phyloP scores from a whole-genome alignment of 2,329 filamentous ascomycete species.

The Tolypocladium tundrense region DNA sequence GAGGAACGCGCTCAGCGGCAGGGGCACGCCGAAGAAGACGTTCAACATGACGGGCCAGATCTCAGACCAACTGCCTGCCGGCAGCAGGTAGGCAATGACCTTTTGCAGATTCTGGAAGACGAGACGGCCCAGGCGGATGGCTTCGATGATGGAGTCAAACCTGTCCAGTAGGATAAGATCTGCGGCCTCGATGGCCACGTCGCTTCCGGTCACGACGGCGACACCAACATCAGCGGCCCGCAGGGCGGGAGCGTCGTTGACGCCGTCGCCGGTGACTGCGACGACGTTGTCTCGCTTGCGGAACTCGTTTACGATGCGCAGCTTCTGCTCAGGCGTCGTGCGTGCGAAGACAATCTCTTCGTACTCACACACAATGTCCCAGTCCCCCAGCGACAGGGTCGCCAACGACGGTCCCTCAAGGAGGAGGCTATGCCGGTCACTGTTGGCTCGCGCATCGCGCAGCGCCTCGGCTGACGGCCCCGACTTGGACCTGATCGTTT shows the following conservation, averaged over 20 bases:
- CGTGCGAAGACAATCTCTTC: conserved; percentile 59
- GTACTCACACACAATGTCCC: conserved; percentile 36
- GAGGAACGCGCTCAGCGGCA: conserved; percentile 39
- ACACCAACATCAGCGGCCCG: conserved; percentile 61
- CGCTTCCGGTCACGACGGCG: conserved; percentile 52
- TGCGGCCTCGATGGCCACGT: conserved; percentile 53
- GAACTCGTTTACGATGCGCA: conserved; percentile 60
- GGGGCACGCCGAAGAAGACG: conserved; percentile 43
- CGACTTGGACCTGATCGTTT: conserved; percentile 9
- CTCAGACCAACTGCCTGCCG: conserved; percentile 44
- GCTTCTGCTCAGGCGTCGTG: conserved; percentile 60
- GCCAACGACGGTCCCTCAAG: conserved; percentile 49
- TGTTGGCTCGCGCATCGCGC: conserved; percentile 9
- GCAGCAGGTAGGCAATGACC: conserved; percentile 34
- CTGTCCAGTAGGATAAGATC: conserved; percentile 61
- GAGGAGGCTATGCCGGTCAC: conserved; percentile 15
- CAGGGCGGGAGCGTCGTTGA: conserved; percentile 56
- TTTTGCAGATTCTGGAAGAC: conserved; percentile 32
- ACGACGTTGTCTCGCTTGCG: conserved; percentile 48
- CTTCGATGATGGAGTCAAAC: conserved; percentile 60
- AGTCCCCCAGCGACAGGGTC: conserved; percentile 37
- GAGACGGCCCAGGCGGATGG: conserved; percentile 37
- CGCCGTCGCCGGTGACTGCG: conserved; percentile 66
- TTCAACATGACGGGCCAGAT: conserved; percentile 48
- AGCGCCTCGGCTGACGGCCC: conserved; percentile 7